phyloP scores from a whole-genome alignment of 2,329 filamentous ascomycete species.

The Cephalotrichum gorgonifer region DNA sequence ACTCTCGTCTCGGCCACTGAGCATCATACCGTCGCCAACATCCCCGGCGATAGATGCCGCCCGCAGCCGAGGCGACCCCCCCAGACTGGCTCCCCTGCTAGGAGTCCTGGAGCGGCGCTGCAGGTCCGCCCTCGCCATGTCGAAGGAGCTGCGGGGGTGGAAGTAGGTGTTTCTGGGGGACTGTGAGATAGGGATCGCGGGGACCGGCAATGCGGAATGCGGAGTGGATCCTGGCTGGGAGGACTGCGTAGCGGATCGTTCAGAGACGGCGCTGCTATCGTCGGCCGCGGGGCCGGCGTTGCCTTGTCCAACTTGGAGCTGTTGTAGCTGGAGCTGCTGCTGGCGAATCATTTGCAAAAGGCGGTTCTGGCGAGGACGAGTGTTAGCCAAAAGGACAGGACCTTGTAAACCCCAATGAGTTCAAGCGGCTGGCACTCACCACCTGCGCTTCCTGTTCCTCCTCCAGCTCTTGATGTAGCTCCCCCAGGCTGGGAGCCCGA shows the following conservation, averaged over 20 bases:
- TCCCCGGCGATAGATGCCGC: slow-evolving; percentile 49
- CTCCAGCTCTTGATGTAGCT: slow-evolving; percentile 70
- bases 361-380: slow-evolving; percentile 47
- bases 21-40: slow-evolving; percentile 44
- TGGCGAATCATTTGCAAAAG: slow-evolving; percentile 67
- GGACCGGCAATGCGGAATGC: slow-evolving; percentile 20
- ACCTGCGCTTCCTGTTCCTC: slow-evolving; percentile 73
- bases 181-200: slow-evolving; percentile 34
- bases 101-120: slow-evolving; percentile 45
- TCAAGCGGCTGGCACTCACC: slow-evolving; percentile 35
- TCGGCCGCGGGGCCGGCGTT: slow-evolving; percentile 31
- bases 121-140: slow-evolving; percentile 44
- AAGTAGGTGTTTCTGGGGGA: slow-evolving; percentile 38
- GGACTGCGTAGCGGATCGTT: slow-evolving; percentile 28
- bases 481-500: slow-evolving; percentile 60
- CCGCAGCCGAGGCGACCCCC: slow-evolving; percentile 45
- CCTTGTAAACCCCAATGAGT: not conserved
- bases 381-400: slow-evolving; percentile 5
- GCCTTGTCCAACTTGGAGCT: slow-evolving; percentile 39
- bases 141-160: slow-evolving; percentile 49
- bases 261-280: slow-evolving; percentile 37
- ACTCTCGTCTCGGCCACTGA: slow-evolving; percentile 61
- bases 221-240: slow-evolving; percentile 18
- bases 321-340: slow-evolving; percentile 61
- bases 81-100: slow-evolving; percentile 42